Percentiles rank a stretch among this genome's conserved stretches.
phyloP scores from a whole-genome alignment of 768 basidiomycete species.

The Tephrocybe sp. region DNA sequence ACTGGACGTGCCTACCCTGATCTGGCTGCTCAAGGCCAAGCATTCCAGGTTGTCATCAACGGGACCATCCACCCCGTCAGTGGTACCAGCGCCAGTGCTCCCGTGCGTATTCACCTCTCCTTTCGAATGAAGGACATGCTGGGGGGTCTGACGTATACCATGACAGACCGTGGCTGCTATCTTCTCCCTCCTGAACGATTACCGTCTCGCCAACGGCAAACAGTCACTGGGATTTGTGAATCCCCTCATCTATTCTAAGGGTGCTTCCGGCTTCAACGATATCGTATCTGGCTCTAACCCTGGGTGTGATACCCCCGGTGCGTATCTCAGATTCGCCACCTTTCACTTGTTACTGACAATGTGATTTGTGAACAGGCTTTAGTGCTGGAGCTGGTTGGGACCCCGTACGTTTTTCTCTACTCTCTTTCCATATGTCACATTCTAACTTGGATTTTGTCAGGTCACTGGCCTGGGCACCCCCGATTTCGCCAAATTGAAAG shows the following conservation, averaged over 20 bases:
- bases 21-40: slow-evolving; percentile 50
- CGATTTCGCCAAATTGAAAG: slow-evolving; percentile 49
- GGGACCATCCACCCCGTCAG: slow-evolving; percentile 40
- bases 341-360: neutral
- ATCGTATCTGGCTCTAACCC: slow-evolving; percentile 63
- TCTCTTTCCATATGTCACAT: neutral
- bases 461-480: slow-evolving; percentile 65
- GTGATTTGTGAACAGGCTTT: slow-evolving; percentile 27
- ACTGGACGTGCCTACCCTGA: slow-evolving; percentile 60
- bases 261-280: slow-evolving; percentile 50
- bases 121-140: neutral
- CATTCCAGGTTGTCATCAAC: slow-evolving; percentile 58
- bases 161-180: slow-evolving; percentile 52
- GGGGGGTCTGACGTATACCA: neutral
- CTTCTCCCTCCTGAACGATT: slow-evolving; percentile 63
- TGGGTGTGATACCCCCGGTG: slow-evolving; percentile 57
- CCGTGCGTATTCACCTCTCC: slow-evolving; percentile 43
- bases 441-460: slow-evolving; percentile 21
- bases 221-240: slow-evolving; percentile 59
- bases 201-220: slow-evolving; percentile 45
- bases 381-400: slow-evolving; percentile 49
- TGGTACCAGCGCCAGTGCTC: slow-evolving; percentile 60
- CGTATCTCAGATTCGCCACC: slow-evolving; percentile 9
- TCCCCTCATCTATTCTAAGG: slow-evolving; percentile 40
- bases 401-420: slow-evolving; percentile 36